These are phyloP conservation scores for Colletotrichum spaethianum DNA, from an alignment of 2,329 filamentous ascomycete genomes.

Conservation along the genomic window DNA sequence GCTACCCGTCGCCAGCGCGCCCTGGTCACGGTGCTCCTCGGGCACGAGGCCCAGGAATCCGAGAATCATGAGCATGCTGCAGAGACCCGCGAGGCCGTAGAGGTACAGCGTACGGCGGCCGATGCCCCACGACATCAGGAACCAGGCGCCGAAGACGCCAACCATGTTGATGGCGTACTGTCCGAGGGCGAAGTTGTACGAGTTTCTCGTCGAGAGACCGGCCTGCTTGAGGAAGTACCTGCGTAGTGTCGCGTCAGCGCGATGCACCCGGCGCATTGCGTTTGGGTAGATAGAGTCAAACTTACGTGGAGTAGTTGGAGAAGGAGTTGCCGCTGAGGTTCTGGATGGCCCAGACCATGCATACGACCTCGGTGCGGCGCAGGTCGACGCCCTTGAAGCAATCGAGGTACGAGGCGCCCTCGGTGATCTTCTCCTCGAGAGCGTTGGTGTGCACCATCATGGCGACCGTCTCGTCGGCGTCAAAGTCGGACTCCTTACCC, in stretches of 20 bases:
- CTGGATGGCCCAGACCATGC: slow-evolving; percentile 75
- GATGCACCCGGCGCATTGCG: not conserved
- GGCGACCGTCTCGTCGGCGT: slow-evolving; percentile 86
- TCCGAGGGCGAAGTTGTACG: slow-evolving; percentile 74
- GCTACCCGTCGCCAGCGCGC: slow-evolving; percentile 83
- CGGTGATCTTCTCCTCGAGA: slow-evolving; percentile 81
- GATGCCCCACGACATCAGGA: slow-evolving; percentile 80
- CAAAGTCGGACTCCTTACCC: slow-evolving; percentile 77
- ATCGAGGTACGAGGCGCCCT: slow-evolving; percentile 82
- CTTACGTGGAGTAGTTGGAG: slow-evolving; percentile 74
- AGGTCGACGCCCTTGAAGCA: slow-evolving; percentile 87
- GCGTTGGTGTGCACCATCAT: slow-evolving; percentile 95
- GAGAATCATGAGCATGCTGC: slow-evolving; percentile 83
- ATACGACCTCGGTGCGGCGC: slow-evolving; percentile 81
- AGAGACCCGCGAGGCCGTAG: slow-evolving; percentile 81
- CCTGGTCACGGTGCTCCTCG: slow-evolving; percentile 68
- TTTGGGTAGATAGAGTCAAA: not conserved
- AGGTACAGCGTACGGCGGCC: slow-evolving; percentile 84
- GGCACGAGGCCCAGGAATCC: slow-evolving; percentile 87
- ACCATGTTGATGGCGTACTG: slow-evolving; percentile 82
- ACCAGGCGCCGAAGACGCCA: slow-evolving; percentile 87
- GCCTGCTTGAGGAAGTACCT: slow-evolving; percentile 73
- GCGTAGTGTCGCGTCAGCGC: slow-evolving; percentile 21
- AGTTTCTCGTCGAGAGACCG: slow-evolving; percentile 64
- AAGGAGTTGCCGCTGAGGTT: slow-evolving; percentile 75